Conservation (phyloP, 2,329 filamentous ascomycete genomes). For the Tolypocladium ovalisporum region DNA sequence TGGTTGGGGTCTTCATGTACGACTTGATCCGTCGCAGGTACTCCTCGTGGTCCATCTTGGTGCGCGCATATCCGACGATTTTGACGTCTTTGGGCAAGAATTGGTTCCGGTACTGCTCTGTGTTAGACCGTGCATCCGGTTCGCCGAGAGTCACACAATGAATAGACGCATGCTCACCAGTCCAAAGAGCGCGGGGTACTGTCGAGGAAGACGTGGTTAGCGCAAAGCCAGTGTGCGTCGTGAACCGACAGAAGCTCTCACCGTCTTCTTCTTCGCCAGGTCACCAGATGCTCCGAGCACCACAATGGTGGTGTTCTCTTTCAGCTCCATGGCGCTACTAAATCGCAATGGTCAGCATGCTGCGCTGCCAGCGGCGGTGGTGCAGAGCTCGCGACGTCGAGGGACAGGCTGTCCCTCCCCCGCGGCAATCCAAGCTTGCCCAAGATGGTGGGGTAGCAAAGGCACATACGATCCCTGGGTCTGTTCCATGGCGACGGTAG, state of each 20-base stretch:
- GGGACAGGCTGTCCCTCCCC: background rate
- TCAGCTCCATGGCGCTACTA: slow-evolving; percentile 78
- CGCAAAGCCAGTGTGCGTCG: slow-evolving; percentile 5
- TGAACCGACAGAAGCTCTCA: slow-evolving; percentile 30
- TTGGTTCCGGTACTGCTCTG: slow-evolving; percentile 81
- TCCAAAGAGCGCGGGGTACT: slow-evolving; percentile 96
- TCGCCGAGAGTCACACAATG: background rate
- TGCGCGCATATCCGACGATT: slow-evolving; percentile 97
- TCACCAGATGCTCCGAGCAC: slow-evolving; percentile 96
- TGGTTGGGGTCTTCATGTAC: slow-evolving; percentile 97
- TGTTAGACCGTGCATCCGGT: background rate
- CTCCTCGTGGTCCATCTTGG: slow-evolving; percentile 97
- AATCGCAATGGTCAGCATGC: background rate
- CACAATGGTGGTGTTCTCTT: slow-evolving; percentile 95
- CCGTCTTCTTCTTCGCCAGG: slow-evolving; percentile 99
- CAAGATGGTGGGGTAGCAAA: slow-evolving; percentile 6
- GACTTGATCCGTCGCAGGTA: slow-evolving; percentile 90
- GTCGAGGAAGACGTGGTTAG: slow-evolving; percentile 10
- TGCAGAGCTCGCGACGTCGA: background rate
- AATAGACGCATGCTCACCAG: slow-evolving; percentile 55
- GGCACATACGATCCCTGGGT: slow-evolving; percentile 6
- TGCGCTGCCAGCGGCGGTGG: background rate
- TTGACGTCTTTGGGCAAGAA: slow-evolving; percentile 94
- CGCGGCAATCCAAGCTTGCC: slow-evolving; percentile 4
- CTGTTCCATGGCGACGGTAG: slow-evolving; percentile 7